Evolutionary conservation across 2,329 filamentous ascomycete genomes (phyloP).

Genomic region (Colletotrichum filicis): DNA sequence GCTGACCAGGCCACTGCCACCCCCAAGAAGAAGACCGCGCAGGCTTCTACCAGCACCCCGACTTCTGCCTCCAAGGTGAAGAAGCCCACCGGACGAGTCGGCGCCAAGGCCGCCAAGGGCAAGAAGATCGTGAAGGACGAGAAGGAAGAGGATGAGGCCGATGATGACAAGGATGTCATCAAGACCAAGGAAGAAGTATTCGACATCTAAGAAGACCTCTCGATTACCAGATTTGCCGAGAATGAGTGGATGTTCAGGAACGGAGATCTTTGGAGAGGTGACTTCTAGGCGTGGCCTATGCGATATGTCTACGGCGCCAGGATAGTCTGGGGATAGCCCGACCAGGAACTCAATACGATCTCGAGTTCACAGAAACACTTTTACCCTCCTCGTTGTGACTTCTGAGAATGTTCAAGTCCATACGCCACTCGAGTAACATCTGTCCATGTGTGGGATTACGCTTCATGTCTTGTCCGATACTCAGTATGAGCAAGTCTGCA

Average conservation of each 20-base stretch:
- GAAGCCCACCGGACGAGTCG: slow-evolving; percentile 34
- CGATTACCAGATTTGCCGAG: not conserved
- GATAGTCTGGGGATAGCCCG: not conserved
- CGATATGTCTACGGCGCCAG: not conserved
- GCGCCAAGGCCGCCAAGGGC: slow-evolving; percentile 37
- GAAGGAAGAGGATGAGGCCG: slow-evolving; percentile 33
- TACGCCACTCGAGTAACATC: not conserved
- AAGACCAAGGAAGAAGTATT: not conserved
- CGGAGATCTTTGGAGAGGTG: not conserved
- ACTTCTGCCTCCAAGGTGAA: slow-evolving; percentile 27
- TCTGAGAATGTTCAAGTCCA: not conserved
- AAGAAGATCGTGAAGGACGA: slow-evolving; percentile 37
- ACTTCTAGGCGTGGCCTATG: not conserved
- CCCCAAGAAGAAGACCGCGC: not conserved
- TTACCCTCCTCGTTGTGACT: not conserved
- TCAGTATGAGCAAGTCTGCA: not conserved
- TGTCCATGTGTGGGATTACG: not conserved
- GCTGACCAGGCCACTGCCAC: slow-evolving; percentile 9
- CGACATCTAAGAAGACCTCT: not conserved
- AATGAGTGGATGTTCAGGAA: not conserved
- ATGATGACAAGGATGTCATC: not conserved
- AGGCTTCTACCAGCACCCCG: not conserved
- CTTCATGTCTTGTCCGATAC: not conserved
- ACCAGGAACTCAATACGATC: not conserved
- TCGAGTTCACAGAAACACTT: not conserved